Evolutionary conservation across 331 rosid species (phyloP).

Genomic region (Acacia concinna): DNA sequence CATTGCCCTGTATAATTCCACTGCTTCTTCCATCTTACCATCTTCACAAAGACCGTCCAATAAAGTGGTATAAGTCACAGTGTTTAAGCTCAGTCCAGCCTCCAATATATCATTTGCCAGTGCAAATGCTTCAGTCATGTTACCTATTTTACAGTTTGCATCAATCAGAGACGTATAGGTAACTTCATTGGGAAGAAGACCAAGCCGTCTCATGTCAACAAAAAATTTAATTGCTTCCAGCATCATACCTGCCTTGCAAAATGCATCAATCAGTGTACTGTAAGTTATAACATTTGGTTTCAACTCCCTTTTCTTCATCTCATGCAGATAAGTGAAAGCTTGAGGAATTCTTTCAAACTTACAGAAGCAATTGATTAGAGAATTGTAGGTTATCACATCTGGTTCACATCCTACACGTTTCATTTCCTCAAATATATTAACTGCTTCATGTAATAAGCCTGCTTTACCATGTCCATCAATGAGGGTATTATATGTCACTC

Average conservation of each 20-base stretch:
- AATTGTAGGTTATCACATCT: constrained; percentile 72
- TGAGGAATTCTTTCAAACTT: constrained; percentile 67
- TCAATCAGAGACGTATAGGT: constrained; percentile 87
- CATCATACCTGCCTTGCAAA: constrained; percentile 89
- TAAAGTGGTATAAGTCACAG: constrained; percentile 69
- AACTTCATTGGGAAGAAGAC: constrained; percentile 79
- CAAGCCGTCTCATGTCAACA: constrained; percentile 79
- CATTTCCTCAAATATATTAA: constrained; percentile 64
- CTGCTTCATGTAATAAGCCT: constrained; percentile 54
- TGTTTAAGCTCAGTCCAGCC: constrained; percentile 60
- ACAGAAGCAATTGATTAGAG: constrained; percentile 79
- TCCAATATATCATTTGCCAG: constrained; percentile 69
- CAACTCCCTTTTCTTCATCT: constrained; percentile 66
- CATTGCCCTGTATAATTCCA: constrained; percentile 64
- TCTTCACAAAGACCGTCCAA: constrained; percentile 81
- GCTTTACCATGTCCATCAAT: constrained; percentile 87
- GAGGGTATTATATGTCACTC: constrained; percentile 83
- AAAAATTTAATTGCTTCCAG: constrained; percentile 73
- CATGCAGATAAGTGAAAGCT: constrained; percentile 64
- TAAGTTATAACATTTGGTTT: constrained; percentile 87
- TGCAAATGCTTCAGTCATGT: constrained; percentile 64
- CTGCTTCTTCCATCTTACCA: constrained; percentile 76
- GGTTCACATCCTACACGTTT: constrained; percentile 67
- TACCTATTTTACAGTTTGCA: constrained; percentile 80
- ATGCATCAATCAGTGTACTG: constrained; percentile 83